Evolutionary conservation across 1,284 basidiomycete genomes (phyloP).

Genomic region (Malassezia japonica): DNA sequence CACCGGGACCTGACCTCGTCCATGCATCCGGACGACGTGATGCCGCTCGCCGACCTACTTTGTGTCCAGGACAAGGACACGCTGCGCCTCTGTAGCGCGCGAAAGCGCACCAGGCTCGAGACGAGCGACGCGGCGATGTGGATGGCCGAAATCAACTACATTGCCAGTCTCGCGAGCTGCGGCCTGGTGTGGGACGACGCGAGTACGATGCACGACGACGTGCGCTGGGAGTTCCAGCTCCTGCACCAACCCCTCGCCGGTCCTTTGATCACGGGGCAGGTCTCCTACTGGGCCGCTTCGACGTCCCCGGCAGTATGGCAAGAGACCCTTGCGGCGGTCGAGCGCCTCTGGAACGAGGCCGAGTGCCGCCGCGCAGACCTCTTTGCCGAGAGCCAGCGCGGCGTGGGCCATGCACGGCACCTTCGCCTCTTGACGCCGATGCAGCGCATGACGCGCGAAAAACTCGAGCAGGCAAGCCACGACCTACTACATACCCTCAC

Average conservation of each 20-base stretch:
- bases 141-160: conserved; percentile 5
- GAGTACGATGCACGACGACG: background rate
- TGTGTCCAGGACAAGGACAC: background rate
- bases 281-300: no score
- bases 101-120: background rate
- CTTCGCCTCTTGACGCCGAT: conserved; percentile 8
- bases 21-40: background rate
- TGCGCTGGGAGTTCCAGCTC: background rate
- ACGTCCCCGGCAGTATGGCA: no score
- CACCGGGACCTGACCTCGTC: background rate
- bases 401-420: background rate
- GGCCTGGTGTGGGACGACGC: conserved; percentile 1
- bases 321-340: no score
- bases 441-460: conserved; percentile 5
- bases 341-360: no score
- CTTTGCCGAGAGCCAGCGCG: no score
- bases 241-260: no score
- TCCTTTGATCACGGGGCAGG: no score
- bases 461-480: background rate
- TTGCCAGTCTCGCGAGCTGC: background rate
- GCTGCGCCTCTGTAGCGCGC: background rate
- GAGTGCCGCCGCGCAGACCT: no score
- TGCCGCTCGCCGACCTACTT: background rate
- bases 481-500: background rate
- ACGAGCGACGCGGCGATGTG: background rate